A percentile compares a stretch with the other conserved stretches of the same genome.
Evolutionary conservation across 1,284 basidiomycete species (phyloP).

Genomic region (Pseudomicrostroma phylloplanum): DNA sequence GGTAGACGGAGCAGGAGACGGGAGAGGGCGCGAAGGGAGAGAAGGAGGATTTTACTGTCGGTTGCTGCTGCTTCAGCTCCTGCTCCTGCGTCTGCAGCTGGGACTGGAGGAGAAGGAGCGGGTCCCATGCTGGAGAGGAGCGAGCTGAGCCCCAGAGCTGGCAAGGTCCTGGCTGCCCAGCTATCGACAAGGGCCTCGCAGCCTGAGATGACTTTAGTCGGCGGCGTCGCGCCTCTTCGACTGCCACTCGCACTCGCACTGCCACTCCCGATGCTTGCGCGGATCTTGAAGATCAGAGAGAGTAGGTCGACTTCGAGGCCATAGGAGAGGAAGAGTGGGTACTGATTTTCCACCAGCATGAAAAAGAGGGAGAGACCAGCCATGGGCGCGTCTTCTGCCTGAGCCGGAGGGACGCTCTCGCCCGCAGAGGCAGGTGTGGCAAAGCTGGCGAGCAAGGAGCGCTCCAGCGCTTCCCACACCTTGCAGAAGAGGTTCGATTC

Average conservation of each 20-base stretch:
- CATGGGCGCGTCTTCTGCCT: conserved; percentile 14
- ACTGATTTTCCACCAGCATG: conserved; percentile 29
- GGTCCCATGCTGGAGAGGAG: conserved; percentile 9
- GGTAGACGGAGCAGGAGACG: conserved; percentile 25
- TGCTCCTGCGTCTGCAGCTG: neutral
- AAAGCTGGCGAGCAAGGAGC: neutral
- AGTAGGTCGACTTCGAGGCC: conserved; percentile 22
- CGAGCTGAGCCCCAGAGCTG: conserved; percentile 26
- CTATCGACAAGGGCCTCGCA: conserved; percentile 20
- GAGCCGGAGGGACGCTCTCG: neutral
- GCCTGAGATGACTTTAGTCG: conserved; percentile 2
- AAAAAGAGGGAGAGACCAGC: conserved; percentile 30
- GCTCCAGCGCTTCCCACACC: conserved; percentile 6
- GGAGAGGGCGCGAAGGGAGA: conserved; percentile 12
- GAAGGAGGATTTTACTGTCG: conserved; percentile 6
- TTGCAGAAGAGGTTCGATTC: conserved; percentile 10
- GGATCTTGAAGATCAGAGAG: conserved; percentile 12
- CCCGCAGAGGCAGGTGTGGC: neutral
- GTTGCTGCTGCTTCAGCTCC: neutral
- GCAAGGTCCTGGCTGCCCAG: conserved; percentile 19
- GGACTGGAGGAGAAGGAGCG: neutral
- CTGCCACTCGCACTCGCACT: neutral
- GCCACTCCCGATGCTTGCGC: neutral
- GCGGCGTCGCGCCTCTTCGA: too few species aligned
- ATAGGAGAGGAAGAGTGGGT: conserved; percentile 18